Conservation (phyloP, 2,329 filamentous ascomycete species). For the Colletotrichum noveboracense region DNA sequence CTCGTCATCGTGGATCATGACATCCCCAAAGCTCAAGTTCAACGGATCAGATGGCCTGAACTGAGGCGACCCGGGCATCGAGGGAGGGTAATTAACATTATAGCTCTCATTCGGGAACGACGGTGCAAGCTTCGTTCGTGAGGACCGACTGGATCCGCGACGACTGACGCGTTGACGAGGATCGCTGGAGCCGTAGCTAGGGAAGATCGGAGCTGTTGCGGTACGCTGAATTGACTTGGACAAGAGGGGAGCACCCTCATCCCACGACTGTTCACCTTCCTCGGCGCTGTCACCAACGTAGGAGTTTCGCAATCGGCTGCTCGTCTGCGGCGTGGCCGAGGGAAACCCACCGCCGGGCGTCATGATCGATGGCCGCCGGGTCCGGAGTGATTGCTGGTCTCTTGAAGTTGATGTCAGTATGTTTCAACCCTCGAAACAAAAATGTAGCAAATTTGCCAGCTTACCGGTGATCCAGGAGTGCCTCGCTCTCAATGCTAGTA, state of each 20-base stretch:
- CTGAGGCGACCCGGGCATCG: conserved; percentile 66
- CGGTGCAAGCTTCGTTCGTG: conserved; percentile 45
- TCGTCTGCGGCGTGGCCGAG: conserved; percentile 16
- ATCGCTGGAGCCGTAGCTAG: conserved; percentile 22
- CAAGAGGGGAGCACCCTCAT: conserved; percentile 63
- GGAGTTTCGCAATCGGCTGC: conserved; percentile 29
- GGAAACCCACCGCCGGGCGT: conserved; percentile 37
- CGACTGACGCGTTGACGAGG: conserved; percentile 38
- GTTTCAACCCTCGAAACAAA: not conserved
- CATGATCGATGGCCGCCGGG: conserved; percentile 64
- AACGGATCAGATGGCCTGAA: conserved; percentile 53
- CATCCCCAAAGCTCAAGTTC: conserved; percentile 68
- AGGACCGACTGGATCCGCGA: conserved; percentile 57
- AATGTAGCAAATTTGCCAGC: conserved; percentile 24
- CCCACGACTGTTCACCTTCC: conserved; percentile 47
- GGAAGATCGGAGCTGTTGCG: conserved; percentile 15
- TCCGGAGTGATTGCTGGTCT: conserved; percentile 65
- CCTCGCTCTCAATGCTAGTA: conserved; percentile 89
- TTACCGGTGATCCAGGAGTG: conserved; percentile 84
- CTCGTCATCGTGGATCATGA: conserved; percentile 71
- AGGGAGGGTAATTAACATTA: conserved; percentile 73
- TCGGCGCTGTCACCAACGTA: conserved; percentile 45
- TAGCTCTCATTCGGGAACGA: conserved; percentile 51
- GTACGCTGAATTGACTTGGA: conserved; percentile 44
- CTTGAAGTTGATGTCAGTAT: conserved; percentile 37